These are phyloP conservation scores for Russula vinacea DNA, from an alignment of 768 basidiomycete genomes.

Conservation along the genomic window DNA sequence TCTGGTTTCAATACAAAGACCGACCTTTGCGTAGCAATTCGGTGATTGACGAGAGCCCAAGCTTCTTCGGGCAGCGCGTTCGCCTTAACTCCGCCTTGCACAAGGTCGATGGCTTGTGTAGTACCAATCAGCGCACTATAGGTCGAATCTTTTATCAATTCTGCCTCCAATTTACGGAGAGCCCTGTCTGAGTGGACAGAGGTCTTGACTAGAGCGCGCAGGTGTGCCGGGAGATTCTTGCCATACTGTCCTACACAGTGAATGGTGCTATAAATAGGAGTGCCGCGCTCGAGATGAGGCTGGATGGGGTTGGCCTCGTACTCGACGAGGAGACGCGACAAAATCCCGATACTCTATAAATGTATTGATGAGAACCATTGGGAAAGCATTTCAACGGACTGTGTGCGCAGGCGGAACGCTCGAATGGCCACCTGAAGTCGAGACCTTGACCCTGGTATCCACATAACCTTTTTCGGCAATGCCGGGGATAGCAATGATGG, in stretches of 20 bases:
- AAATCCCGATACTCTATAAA: slow-evolving; percentile 63
- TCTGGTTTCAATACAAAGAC: neutral
- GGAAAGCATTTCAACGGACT: slow-evolving; percentile 37
- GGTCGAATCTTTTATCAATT: slow-evolving; percentile 32
- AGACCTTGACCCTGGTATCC: slow-evolving; percentile 61
- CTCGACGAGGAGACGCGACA: slow-evolving; percentile 43
- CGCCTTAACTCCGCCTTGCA: slow-evolving; percentile 44
- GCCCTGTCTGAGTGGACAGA: slow-evolving; percentile 35
- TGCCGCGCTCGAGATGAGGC: slow-evolving; percentile 36
- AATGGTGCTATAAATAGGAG: slow-evolving; percentile 38
- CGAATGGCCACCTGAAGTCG: slow-evolving; percentile 78
- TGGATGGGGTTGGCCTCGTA: slow-evolving; percentile 24
- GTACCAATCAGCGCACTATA: slow-evolving; percentile 37
- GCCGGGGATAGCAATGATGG: slow-evolving; percentile 56
- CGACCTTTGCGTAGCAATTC: slow-evolving; percentile 38
- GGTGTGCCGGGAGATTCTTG: slow-evolving; percentile 37
- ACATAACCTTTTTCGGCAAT: slow-evolving; percentile 74
- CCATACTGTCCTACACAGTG: slow-evolving; percentile 46
- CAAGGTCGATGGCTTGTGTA: slow-evolving; percentile 40
- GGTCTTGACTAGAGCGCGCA: slow-evolving; percentile 35
- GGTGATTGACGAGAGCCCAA: slow-evolving; percentile 35
- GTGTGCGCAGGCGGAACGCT: slow-evolving; percentile 82
- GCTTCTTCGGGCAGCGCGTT: slow-evolving; percentile 48
- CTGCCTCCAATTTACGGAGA: slow-evolving; percentile 39
- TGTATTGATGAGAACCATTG: neutral